These are phyloP conservation scores for Diaporthe ampelina DNA, from an alignment of 2,329 filamentous ascomycete genomes.

Conservation along the genomic window DNA sequence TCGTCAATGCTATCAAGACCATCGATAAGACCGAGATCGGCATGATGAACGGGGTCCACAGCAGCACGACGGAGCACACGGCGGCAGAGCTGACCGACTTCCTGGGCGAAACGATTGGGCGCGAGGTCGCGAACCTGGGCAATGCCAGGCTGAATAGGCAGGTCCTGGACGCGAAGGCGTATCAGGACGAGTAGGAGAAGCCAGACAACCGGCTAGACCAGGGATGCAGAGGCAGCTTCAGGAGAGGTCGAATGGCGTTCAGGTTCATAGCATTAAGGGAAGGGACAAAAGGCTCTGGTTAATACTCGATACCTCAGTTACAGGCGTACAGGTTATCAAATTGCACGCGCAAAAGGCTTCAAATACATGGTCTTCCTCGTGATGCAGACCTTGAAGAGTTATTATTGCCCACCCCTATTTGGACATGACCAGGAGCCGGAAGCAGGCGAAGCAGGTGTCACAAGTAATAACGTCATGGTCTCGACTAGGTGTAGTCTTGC, in stretches of 20 bases:
- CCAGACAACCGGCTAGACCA: conserved; percentile 8
- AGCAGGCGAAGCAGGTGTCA: neutral
- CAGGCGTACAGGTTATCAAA: conserved; percentile 44
- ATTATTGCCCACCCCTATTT: neutral
- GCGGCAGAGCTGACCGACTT: conserved; percentile 65
- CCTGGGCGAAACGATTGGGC: conserved; percentile 67
- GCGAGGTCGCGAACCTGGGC: conserved; percentile 59
- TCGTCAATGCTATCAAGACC: conserved; percentile 66
- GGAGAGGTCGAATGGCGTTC: conserved; percentile 34
- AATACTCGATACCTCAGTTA: conserved; percentile 37
- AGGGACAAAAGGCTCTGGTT: conserved; percentile 29
- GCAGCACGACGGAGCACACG: conserved; percentile 54
- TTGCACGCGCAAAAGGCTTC: conserved; percentile 34
- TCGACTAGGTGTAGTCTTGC: neutral
- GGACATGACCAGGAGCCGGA: no score
- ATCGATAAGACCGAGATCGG: conserved; percentile 54
- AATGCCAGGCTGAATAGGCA: conserved; percentile 64
- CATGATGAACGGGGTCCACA: conserved; percentile 58
- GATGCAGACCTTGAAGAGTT: no score
- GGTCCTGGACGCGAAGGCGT: conserved; percentile 66
- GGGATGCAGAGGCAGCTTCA: conserved; percentile 47
- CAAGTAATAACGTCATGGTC: neutral
- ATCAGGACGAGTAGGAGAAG: conserved; percentile 58
- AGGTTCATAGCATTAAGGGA: conserved; percentile 40
- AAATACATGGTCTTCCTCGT: neutral